Base-by-base conservation (phyloP, 148 eudicot genomes). In the Persicaria maculosa region DNA sequence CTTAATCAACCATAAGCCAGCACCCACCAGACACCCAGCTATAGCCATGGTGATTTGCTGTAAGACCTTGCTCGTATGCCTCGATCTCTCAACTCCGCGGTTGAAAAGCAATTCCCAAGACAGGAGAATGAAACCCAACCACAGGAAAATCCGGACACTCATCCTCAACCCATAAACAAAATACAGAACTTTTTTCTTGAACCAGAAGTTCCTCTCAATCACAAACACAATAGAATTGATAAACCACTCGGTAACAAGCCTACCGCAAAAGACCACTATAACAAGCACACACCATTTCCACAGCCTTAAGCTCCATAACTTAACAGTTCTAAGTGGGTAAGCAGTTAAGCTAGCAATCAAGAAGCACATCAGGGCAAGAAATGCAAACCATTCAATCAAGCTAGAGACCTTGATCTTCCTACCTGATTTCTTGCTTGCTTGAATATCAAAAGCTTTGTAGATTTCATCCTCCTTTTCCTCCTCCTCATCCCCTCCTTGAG, bases 201-300 rank as follows among this genome's bases (percentile, higher is more conserved):
- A 81, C 78, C 91, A 68, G 70, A 89, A 92, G 79, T 91, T 90
- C 74, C 80, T 79, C 55, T 90, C 98, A 44, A 87, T 86, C 67
- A 87, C 75, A 86, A 87, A 88, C 59, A 89, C 83, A 20, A 87
- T 71, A 45, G 78, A 45, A 72, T 80, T 79, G 8, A 75, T 85
- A 17, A 81, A 74, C 97, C 96, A 88, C 61, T 76, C 88, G 10
- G 90, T 85, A 20, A 94, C 76, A 76, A 94, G 54, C 31, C 90
- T 82, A 71, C 97, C 95, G 47, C 87, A 91, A 54, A 91, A 79
- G 1, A 91, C 78, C 6, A 88, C 97, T 77, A 88, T 65, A 9
- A 76, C 86, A 16, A 91, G 83, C n/a, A 87, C 90, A 80, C 84
- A 86, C 98, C 98, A 93, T 84, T 83, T 89, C 97, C 97, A 93